Evolutionary conservation across 805 yeast species (phyloP), one percentile per base, ranked within the genome.

Genomic region (Nakazawaea peltata): DNA sequence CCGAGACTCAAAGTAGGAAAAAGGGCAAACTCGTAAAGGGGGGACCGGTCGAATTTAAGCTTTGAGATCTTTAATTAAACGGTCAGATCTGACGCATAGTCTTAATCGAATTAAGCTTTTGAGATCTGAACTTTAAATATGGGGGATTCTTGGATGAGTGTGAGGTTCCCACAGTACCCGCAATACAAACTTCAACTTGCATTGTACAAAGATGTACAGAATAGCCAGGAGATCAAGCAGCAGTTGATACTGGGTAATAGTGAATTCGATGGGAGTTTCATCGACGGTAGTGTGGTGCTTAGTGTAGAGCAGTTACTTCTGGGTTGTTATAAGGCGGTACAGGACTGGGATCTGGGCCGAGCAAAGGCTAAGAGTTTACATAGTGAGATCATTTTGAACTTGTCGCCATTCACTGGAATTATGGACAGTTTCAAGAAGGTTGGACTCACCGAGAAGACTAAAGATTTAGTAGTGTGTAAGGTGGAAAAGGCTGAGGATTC

Each of bases 391-490:
- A 69, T 83, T 17, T 71, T 78, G 48, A 71, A 77, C 39, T 58
- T 85, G 40, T 74, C 87, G 1, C 85, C 90, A 2, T 67, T 74
- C 6, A 77, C 75, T 45, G 82, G 81, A 49, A 77, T 80, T 26
- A 67, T 73, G 61, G 92, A 84, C 40, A 79, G 86, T 1, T 61
- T 84, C 42, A 72, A 68, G 43, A 65, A 71, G 45, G 81, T 82
- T 56, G 95, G 95, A 9, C 65, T 84, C 13, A 71, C 74, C 34
- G 69, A 67, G 22, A 57, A 60, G 3, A 55, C 74, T 3, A 49
- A 48, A 0, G 59, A 63, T 18, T 38, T 82, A 5, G 49, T 81
- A 4, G 74, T 69, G 9, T 49, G 81, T n/a, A 73, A 72, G 41
- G 62, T 80, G n/a, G n/a, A n/a, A n/a, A n/a, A n/a, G n/a, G n/a